Evolutionary conservation across 2,329 filamentous ascomycete genomes (phyloP), one percentile per base, ranked within the genome.

Genomic region (Phyllosticta citrichinensis): DNA sequence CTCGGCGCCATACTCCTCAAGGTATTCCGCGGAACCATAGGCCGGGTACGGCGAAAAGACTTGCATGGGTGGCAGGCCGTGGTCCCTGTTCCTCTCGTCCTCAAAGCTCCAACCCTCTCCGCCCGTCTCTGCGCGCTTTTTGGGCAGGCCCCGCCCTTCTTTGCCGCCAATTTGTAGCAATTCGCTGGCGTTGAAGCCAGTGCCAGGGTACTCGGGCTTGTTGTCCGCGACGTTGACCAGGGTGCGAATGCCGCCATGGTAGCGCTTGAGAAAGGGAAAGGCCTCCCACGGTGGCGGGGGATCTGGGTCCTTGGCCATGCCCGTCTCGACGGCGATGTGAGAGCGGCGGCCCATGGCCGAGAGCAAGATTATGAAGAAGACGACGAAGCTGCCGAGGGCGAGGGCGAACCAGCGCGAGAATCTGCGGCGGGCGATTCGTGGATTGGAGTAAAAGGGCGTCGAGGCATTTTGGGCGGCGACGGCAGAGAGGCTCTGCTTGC

Each of bases 211-310:
- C 69, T 97, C 89, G 0, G 92, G 87, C 10, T 81, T 77, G 65
- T 92, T 93, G 55, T 89, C 78, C 14, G 80, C 73, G 25, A 85
- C 76, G 0, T 84, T 75, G 0, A 89, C 83, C 63, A 99, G 70
- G 0, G 83, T 87, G 65, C 87, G 81, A 62, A 99, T 81, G 0
- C 94, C 94, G 14, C 91, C 93, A 71, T 97, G 94, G 71, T 97
- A 99, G 64, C 92, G 83, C 63, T 87, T 87, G 63, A 99, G 74
- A 68, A 96, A 95, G 0, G 86, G 84, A 70, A 96, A 97, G 10
- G 82, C 83, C 71, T 96, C 89, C 91, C 92, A 97, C n/a, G 83
- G 74, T 0, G 86, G 84, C 12, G 89, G 88, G 20, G 85, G 83
- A 0, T 83, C 74, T 0, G 84, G 80, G 12, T 81, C 81, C 65